These are phyloP conservation scores for Serendipita vermifera DNA, from an alignment of 768 basidiomycete species.

Conservation along the genomic window DNA sequence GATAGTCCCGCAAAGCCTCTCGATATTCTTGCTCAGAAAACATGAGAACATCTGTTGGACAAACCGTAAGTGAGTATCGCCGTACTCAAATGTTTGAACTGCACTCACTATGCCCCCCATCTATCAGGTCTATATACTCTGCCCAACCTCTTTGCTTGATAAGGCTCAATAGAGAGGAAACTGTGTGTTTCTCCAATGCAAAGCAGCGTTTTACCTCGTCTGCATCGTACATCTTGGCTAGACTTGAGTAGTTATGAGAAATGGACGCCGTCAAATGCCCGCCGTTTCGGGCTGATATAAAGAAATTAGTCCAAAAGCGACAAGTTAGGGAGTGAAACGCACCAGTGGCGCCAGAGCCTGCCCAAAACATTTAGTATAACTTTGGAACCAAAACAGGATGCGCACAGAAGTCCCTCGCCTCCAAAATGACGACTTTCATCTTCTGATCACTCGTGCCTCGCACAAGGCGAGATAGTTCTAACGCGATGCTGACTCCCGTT, in stretches of 20 bases:
- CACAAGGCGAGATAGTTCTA: conserved; percentile 50
- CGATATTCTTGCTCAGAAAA: conserved; percentile 34
- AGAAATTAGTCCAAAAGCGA: not conserved
- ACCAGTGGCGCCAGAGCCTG: conserved; percentile 73
- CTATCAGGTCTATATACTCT: conserved; percentile 46
- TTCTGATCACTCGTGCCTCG: conserved; percentile 22
- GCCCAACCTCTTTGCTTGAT: conserved; percentile 33
- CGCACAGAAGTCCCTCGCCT: conserved; percentile 80
- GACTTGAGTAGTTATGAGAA: conserved; percentile 34
- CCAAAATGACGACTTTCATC: conserved; percentile 50
- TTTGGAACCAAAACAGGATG: not conserved
- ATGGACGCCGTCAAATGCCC: conserved; percentile 51
- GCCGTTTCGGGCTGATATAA: conserved; percentile 55
- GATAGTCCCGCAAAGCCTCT: conserved; percentile 32
- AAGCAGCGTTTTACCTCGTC: conserved; percentile 44
- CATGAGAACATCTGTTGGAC: conserved; percentile 37
- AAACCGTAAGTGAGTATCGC: no score
- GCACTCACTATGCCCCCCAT: conserved; percentile 43
- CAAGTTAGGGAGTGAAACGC: conserved; percentile 11
- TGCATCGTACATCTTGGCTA: conserved; percentile 30
- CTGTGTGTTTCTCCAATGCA: conserved; percentile 45
- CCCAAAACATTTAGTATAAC: conserved; percentile 5
- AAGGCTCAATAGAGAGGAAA: conserved; percentile 35
- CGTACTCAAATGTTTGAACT: no score
- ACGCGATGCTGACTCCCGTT: conserved; percentile 61